Evolutionary conservation across 371 early-diverging fungal genomes (phyloP).

Genomic region (Mucor velutinosus): DNA sequence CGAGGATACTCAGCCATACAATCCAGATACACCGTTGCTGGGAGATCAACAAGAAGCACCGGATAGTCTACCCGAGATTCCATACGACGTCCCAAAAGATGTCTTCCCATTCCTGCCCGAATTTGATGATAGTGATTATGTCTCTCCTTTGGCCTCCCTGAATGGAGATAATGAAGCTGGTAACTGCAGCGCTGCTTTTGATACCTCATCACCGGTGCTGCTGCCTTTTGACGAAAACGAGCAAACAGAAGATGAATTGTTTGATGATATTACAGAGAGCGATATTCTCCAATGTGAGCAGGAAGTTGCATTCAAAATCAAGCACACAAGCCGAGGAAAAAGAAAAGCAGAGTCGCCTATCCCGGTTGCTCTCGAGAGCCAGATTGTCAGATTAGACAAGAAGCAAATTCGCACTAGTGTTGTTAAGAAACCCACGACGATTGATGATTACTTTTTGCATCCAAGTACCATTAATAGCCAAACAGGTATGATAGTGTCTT

Average conservation of each 20-base stretch:
- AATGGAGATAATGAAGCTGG: not conserved
- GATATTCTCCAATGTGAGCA: not conserved
- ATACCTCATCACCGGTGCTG: not conserved
- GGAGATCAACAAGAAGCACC: not conserved
- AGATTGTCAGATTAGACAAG: not conserved
- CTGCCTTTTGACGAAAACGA: not conserved
- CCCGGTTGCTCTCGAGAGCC: not conserved
- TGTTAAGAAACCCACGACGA: not conserved
- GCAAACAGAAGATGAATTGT: not conserved
- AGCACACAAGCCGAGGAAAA: not conserved
- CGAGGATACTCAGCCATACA: not conserved
- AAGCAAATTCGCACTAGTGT: not conserved
- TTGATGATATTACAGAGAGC: not conserved
- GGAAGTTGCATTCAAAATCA: not conserved
- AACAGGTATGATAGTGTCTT: not conserved
- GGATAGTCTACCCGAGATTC: not conserved
- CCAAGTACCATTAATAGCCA: not conserved
- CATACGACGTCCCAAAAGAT: not conserved
- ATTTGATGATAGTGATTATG: not conserved
- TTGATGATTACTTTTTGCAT: slow-evolving; percentile 5
- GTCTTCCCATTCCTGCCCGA: not conserved
- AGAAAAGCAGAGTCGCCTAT: not conserved
- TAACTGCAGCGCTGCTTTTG: not conserved
- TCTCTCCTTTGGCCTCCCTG: not conserved
- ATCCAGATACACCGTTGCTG: not conserved